These are phyloP conservation scores for Xylariaceae sp. DNA, from an alignment of 2,329 filamentous ascomycete species.

Conservation along the genomic window DNA sequence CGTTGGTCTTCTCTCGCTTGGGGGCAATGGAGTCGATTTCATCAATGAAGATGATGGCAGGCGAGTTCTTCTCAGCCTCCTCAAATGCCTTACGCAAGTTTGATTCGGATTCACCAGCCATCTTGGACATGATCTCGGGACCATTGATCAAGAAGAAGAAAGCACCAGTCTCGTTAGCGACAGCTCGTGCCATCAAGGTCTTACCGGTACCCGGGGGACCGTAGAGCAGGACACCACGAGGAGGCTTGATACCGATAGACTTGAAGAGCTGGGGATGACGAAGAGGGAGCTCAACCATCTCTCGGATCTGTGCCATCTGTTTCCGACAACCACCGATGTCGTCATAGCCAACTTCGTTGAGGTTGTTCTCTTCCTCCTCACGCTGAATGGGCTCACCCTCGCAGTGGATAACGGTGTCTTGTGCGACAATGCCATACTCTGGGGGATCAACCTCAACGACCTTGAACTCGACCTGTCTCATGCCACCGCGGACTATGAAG, in stretches of 20 bases:
- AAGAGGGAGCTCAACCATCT: conserved; percentile 95
- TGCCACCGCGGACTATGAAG: conserved; percentile 95
- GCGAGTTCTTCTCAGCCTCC: conserved; percentile 98
- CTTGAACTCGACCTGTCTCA: conserved; percentile 99
- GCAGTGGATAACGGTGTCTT: conserved; percentile 98
- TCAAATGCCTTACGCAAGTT: conserved; percentile 99
- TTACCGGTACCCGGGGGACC: conserved; percentile 99
- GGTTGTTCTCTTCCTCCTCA: conserved; percentile 97
- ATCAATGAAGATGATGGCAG: conserved; percentile 99
- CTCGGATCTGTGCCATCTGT: conserved; percentile 99
- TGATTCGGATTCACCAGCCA: conserved; percentile 98
- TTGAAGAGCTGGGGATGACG: conserved; percentile 99
- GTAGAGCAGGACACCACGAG: conserved; percentile 93
- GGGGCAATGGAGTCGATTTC: conserved; percentile 99
- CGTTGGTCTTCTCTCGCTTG: conserved; percentile 99
- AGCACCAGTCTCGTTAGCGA: conserved; percentile 97
- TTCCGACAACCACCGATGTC: conserved; percentile 99
- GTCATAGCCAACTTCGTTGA: conserved; percentile 98
- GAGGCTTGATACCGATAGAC: conserved; percentile 99
- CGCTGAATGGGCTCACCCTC: conserved; percentile 95
- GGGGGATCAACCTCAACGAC: conserved; percentile 98
- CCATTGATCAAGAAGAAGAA: conserved; percentile 99
- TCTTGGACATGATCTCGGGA: conserved; percentile 99
- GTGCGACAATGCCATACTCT: conserved; percentile 97
- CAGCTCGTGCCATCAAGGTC: conserved; percentile 96